phyloP scores from a whole-genome alignment of 2,329 filamentous ascomycete species.

The Fusarium mangiferae region DNA sequence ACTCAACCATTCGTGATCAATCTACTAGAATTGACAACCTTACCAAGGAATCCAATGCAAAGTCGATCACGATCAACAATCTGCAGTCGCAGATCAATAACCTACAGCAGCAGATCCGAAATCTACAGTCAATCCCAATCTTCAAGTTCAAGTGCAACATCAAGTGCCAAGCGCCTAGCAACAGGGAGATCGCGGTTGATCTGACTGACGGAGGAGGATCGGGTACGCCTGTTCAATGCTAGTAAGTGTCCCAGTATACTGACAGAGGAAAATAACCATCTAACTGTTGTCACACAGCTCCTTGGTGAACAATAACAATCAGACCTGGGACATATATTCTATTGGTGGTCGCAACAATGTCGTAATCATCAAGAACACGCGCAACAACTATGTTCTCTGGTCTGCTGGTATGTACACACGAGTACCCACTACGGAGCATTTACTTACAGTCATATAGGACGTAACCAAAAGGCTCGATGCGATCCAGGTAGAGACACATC shows the following conservation, averaged over 20 bases:
- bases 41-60: not conserved
- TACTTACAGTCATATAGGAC: not conserved
- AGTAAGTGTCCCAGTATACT: not conserved
- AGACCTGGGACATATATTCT: not conserved
- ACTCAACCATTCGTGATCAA: not conserved
- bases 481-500: not conserved
- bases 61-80: not conserved
- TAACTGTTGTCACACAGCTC: not conserved
- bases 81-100: not conserved
- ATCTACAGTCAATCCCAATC: not conserved
- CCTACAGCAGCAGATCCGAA: not conserved
- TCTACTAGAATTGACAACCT: not conserved
- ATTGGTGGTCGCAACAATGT: not conserved
- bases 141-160: not conserved
- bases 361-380: not conserved
- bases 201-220: not conserved
- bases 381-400: not conserved
- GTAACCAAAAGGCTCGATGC: not conserved
- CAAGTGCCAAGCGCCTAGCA: not conserved
- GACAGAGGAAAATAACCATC: too few relatives aligned
- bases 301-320: not conserved
- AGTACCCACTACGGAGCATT: fast-evolving
- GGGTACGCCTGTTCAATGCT: not conserved
- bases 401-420: not conserved
- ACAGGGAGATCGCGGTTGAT: not conserved